These are phyloP conservation scores for Neurospora sp. DNA, from an alignment of 2,329 filamentous ascomycete species.

Conservation along the genomic window DNA sequence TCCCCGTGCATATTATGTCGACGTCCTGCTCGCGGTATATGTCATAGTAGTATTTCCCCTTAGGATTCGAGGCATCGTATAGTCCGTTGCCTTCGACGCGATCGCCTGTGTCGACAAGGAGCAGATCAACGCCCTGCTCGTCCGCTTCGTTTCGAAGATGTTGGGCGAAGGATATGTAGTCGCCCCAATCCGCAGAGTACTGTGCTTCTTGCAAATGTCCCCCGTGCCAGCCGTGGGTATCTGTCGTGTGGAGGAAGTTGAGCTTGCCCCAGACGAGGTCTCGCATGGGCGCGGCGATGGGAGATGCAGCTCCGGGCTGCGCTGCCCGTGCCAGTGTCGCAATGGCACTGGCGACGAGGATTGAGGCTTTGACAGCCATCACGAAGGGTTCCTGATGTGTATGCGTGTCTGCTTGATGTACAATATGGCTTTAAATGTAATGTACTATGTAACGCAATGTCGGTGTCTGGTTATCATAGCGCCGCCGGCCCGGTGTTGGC, in stretches of 20 bases:
- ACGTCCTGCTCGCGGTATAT: slow-evolving; percentile 76
- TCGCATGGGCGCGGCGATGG: slow-evolving; percentile 71
- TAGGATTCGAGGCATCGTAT: slow-evolving; percentile 81
- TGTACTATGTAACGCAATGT: slow-evolving; percentile 1
- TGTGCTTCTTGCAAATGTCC: slow-evolving; percentile 89
- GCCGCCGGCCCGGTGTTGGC: not conserved
- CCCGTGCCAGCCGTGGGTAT: slow-evolving; percentile 91
- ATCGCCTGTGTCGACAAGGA: slow-evolving; percentile 95
- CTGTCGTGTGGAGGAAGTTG: slow-evolving; percentile 94
- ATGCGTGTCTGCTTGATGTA: not conserved
- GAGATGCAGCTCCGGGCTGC: slow-evolving; percentile 72
- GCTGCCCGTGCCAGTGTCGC: slow-evolving; percentile 35
- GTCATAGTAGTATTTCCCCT: slow-evolving; percentile 79
- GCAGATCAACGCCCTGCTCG: slow-evolving; percentile 65
- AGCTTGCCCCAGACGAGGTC: slow-evolving; percentile 85
- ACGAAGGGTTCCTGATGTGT: not conserved
- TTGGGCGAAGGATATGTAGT: slow-evolving; percentile 86
- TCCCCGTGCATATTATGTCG: slow-evolving; percentile 79
- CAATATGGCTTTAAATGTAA: not conserved
- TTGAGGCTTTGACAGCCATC: slow-evolving; percentile 22
- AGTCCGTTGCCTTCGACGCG: slow-evolving; percentile 88
- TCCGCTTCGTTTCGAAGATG: slow-evolving; percentile 75
- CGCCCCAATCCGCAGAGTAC: slow-evolving; percentile 94
- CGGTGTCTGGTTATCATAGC: not conserved
- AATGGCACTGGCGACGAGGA: slow-evolving; percentile 25